These are phyloP conservation scores for Fraxinus pennsylvanica DNA, from an alignment of 257 asterid species.

Conservation along the genomic window DNA sequence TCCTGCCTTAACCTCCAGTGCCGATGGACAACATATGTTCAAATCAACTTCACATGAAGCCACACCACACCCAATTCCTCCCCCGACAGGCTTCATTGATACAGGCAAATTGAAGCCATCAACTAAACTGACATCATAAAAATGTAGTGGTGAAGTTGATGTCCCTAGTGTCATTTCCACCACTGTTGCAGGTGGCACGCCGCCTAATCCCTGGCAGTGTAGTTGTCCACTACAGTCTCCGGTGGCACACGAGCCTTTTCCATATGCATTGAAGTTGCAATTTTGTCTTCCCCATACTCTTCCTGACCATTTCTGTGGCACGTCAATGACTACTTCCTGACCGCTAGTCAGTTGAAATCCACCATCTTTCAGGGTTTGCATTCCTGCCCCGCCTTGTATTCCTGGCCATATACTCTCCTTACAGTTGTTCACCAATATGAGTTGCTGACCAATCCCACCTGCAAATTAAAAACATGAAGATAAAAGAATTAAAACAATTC, in stretches of 20 bases:
- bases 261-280: slow-evolving; percentile 52
- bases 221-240: slow-evolving; percentile 78
- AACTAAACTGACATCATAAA: slow-evolving; percentile 81
- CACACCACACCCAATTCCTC: slow-evolving; percentile 81
- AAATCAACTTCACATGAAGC: slow-evolving; percentile 81
- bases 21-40: slow-evolving; percentile 83
- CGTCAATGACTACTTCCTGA: slow-evolving; percentile 59
- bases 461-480: slow-evolving; percentile 27
- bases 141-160: slow-evolving; percentile 67
- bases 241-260: slow-evolving; percentile 71
- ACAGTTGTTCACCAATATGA: slow-evolving; percentile 87
- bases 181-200: slow-evolving; percentile 86
- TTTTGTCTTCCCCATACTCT: slow-evolving; percentile 82
- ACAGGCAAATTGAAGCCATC: slow-evolving; percentile 93
- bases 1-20: slow-evolving; percentile 69
- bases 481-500: not conserved
- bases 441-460: slow-evolving; percentile 68
- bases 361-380: slow-evolving; percentile 57
- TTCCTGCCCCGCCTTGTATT: slow-evolving; percentile 75
- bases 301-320: slow-evolving; percentile 87
- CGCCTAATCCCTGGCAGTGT: slow-evolving; percentile 70
- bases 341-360: slow-evolving; percentile 68
- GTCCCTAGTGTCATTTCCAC: slow-evolving; percentile 96
- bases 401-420: slow-evolving; percentile 87
- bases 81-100: slow-evolving; percentile 87